Evolutionary conservation across 2,329 filamentous ascomycete species (phyloP), one percentile per base, ranked within the genome.

Genomic region (Scorias spongiosa): DNA sequence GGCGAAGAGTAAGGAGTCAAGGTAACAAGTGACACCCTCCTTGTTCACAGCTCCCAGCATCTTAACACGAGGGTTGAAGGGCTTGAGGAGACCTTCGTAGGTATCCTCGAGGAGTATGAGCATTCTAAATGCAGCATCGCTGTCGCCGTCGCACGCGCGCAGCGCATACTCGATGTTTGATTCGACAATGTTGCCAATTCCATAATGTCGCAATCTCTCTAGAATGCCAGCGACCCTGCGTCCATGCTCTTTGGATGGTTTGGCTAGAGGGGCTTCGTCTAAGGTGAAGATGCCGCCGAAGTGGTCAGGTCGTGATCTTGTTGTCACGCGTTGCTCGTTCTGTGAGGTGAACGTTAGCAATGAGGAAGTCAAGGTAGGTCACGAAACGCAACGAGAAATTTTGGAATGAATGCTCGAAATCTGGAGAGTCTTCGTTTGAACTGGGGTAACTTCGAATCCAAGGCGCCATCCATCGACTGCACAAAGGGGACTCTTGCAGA

Each of bases 1-100:
- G 60, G 89, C 83, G 60, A 95, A 96, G 1, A 98, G 72, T 17
- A 96, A 67, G 0, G 89, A 75, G 60, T 96, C 91, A 12, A 96
- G 69, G 60, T 93, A 96, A 66, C 91, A 98, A n/a, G 89, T 96
- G 30, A 94, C 86, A 40, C 76, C 77, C 39, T 81, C 74, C 40
- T 87, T 74, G 57, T 98, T 98, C 54, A 85, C 81, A 10, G 91
- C 89, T 6, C 91, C 91, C 4, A 85, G 66, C 67, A 96, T 78
- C 45, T 74, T 74, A 7, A 81, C 71, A 43, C 72, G 71, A 8
- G 85, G 77, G 44, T 85, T 73, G 64, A 85, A 93, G 12, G 78
- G 75, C 49, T 78, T 71, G 50, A 96, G 74, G 36, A 84, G 76
- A 12, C 89, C 88, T 28, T 85, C 76, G 34, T 85, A 79, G 0